Percentiles rank a stretch among this genome's conserved stretches.
Evolutionary conservation across 495 filamentous ascomycete species (phyloP).

Genomic region (Penicillium soppii): DNA sequence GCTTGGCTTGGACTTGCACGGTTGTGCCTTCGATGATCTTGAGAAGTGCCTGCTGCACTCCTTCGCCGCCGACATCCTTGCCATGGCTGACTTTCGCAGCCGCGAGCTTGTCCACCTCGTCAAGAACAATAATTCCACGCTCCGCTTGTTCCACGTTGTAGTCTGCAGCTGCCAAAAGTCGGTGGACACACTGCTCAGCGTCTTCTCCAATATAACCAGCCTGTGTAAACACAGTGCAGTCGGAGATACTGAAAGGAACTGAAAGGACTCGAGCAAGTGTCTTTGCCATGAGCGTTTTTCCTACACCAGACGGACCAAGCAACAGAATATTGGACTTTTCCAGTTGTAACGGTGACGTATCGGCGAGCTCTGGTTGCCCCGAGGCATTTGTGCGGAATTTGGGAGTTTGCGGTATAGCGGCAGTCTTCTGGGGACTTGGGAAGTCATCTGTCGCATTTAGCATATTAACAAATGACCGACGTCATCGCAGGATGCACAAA

Average conservation of each 20-base stretch:
- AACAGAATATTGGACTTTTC: conserved; percentile 97
- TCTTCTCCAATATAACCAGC: conserved; percentile 98
- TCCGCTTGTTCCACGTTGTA: conserved; percentile 86
- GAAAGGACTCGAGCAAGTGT: conserved; percentile 76
- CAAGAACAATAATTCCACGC: conserved; percentile 89
- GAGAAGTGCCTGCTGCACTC: conserved; percentile 91
- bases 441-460: conserved; percentile 64
- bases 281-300: conserved; percentile 94
- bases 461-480: neutral
- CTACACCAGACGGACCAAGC: conserved; percentile 91
- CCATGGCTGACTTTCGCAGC: conserved; percentile 65
- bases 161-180: conserved; percentile 84
- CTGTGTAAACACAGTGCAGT: conserved; percentile 96
- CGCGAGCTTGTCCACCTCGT: conserved; percentile 97
- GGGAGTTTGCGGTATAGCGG: conserved; percentile 33
- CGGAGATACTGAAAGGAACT: conserved; percentile 95
- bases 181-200: conserved; percentile 87
- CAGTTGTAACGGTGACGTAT: conserved; percentile 67
- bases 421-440: conserved; percentile 66
- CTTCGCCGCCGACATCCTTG: conserved; percentile 87
- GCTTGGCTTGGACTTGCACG: conserved; percentile 78
- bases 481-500: neutral
- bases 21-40: conserved; percentile 98
- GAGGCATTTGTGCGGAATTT: conserved; percentile 23
- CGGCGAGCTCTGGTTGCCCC: conserved; percentile 43